Evolutionary conservation across 2,329 filamentous ascomycete species (phyloP).

Genomic region (Anthostomella pinea): DNA sequence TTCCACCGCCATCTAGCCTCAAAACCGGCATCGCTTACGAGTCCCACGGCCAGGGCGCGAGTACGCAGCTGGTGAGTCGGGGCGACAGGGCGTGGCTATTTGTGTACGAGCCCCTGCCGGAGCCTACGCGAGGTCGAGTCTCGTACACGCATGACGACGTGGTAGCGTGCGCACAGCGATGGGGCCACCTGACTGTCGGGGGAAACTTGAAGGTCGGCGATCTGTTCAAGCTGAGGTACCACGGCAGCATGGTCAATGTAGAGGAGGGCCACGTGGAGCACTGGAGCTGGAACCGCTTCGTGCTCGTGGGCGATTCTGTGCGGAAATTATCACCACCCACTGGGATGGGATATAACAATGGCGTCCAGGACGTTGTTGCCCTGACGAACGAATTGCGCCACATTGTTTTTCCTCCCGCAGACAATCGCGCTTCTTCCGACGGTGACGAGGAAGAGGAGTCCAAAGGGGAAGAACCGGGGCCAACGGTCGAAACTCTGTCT

Average conservation of each 20-base stretch:
- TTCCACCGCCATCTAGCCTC: constrained; percentile 4
- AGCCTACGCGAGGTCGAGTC: constrained; percentile 5
- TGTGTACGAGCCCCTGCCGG: constrained; percentile 13
- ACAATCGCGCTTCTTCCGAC: background rate
- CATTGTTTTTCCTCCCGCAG: too few species aligned
- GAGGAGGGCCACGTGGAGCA: constrained; percentile 16
- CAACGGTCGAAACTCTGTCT: constrained; percentile 1
- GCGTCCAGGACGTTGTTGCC: constrained; percentile 13
- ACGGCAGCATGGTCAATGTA: constrained; percentile 13
- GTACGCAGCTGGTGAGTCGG: constrained; percentile 7
- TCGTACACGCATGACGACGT: constrained; percentile 13
- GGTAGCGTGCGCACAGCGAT: constrained; percentile 4
- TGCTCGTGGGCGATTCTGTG: constrained; percentile 17
- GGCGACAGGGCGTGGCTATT: constrained; percentile 11
- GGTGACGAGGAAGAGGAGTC: background rate
- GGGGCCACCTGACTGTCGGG: constrained; percentile 3
- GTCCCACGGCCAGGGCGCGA: constrained; percentile 2
- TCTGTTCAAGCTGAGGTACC: constrained; percentile 5
- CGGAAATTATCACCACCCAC: constrained; percentile 19
- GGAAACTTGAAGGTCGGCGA: background rate
- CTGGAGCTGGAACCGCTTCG: constrained; percentile 14
- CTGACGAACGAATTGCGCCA: constrained; percentile 11
- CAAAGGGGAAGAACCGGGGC: background rate
- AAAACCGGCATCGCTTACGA: constrained; percentile 2
- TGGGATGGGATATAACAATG: constrained; percentile 16